phyloP scores from a whole-genome alignment of 1,284 basidiomycete genomes.

The Tranzscheliella williamsii region DNA sequence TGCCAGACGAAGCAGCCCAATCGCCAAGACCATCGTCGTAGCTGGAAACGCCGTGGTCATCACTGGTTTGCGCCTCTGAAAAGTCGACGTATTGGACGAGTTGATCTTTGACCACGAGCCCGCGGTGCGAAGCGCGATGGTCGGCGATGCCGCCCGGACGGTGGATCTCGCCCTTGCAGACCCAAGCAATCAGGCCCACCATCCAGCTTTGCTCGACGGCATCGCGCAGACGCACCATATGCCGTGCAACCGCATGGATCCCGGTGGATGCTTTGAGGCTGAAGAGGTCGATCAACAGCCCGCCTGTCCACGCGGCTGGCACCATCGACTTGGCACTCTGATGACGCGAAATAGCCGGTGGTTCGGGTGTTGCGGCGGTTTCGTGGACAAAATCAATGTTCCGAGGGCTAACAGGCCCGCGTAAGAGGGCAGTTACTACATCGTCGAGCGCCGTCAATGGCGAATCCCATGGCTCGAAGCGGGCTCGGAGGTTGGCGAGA shows the following conservation, averaged over 20 bases:
- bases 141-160: conserved; percentile 24
- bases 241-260: conserved; percentile 20
- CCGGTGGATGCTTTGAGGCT: conserved; percentile 24
- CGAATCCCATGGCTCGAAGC: conserved; percentile 36
- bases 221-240: conserved; percentile 27
- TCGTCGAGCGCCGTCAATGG: conserved; percentile 32
- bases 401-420: conserved; percentile 12
- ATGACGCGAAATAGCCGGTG: no score
- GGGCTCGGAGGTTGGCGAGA: conserved; percentile 32
- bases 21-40: conserved; percentile 26
- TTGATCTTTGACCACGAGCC: conserved; percentile 12
- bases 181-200: conserved; percentile 34
- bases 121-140: conserved; percentile 18
- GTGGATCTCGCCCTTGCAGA: conserved; percentile 38
- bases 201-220: conserved; percentile 45
- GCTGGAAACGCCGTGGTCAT: conserved; percentile 6
- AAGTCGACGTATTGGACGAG: conserved; percentile 29
- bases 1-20: conserved; percentile 23
- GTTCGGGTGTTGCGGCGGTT: not conserved
- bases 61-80: conserved; percentile 13
- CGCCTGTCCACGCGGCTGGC: conserved; percentile 40
- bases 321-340: no score
- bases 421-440: conserved; percentile 19
- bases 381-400: conserved; percentile 14
- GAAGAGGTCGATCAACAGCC: conserved; percentile 40